These are phyloP conservation scores for Lagenidium giganteum DNA, from an alignment of 352 stramenopile genomes.

Conservation along the genomic window DNA sequence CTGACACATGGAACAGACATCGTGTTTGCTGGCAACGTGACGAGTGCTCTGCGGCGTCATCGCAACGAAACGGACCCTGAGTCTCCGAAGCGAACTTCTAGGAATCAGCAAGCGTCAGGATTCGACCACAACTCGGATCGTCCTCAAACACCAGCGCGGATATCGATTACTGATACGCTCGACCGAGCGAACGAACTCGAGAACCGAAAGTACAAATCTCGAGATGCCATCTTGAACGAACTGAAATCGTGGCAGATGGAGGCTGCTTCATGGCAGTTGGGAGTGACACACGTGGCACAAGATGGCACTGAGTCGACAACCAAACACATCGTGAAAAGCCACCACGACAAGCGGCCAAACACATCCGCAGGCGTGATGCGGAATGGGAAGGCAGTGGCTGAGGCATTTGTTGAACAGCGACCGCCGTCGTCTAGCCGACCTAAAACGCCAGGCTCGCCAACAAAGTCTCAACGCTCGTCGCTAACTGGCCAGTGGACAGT, in stretches of 20 bases:
- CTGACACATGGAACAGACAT: slow-evolving; percentile 79
- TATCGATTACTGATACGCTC: slow-evolving; percentile 66
- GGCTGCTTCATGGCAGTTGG: too few relatives aligned
- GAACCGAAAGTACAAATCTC: slow-evolving; percentile 34
- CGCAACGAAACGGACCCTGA: slow-evolving; percentile 51
- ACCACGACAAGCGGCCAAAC: slow-evolving; percentile 25
- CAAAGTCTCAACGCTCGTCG: slow-evolving; percentile 2
- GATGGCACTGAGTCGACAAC: too few relatives aligned
- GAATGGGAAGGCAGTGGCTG: slow-evolving; percentile 23
- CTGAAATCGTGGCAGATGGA: slow-evolving; percentile 56
- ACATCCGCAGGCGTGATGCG: slow-evolving; percentile 36
- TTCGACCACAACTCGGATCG: slow-evolving; percentile 1
- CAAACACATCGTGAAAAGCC: neutral
- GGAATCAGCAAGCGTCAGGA: neutral
- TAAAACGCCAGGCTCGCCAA: neutral
- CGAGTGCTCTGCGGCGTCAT: slow-evolving; percentile 56
- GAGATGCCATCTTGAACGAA: slow-evolving; percentile 44
- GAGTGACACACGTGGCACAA: too few relatives aligned
- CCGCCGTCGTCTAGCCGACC: too few relatives aligned
- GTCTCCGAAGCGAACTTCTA: too few relatives aligned
- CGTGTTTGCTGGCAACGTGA: slow-evolving; percentile 79
- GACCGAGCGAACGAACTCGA: slow-evolving; percentile 54
- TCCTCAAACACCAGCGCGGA: slow-evolving; percentile 38
- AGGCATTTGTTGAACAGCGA: slow-evolving; percentile 48
- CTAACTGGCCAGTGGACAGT: too few relatives aligned